Conservation (phyloP, 108 stramenopile genomes). For the Pseudonitzschia multiseries region DNA sequence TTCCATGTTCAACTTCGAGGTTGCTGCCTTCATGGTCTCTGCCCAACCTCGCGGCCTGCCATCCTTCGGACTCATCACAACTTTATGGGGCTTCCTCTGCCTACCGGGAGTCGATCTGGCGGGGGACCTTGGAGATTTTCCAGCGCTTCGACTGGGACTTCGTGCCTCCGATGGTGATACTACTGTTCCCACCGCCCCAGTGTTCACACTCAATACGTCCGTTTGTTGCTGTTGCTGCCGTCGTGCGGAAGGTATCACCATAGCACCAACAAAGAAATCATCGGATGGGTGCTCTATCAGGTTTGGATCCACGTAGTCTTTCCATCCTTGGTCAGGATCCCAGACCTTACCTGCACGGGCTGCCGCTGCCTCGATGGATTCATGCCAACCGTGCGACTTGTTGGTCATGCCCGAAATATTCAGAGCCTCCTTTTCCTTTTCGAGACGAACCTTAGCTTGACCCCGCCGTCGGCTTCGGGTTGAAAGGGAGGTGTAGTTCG, state of each 20-base stretch:
- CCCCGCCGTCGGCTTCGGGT: constrained; percentile 69
- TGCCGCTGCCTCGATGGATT: constrained; percentile 66
- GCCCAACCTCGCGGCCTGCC: constrained; percentile 50
- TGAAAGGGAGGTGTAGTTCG: constrained; percentile 36
- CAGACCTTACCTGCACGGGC: constrained; percentile 51
- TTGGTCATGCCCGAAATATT: background rate
- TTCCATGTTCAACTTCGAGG: constrained; percentile 36
- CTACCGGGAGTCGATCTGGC: background rate
- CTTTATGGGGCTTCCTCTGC: background rate
- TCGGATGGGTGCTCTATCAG: background rate
- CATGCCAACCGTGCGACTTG: constrained; percentile 69
- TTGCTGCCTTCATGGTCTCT: constrained; percentile 73
- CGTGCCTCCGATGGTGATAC: background rate
- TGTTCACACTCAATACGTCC: too few species aligned
- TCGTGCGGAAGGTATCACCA: background rate
- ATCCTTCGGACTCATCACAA: constrained; percentile 15
- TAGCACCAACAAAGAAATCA: background rate
- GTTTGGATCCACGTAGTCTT: constrained; percentile 57
- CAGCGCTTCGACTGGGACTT: background rate
- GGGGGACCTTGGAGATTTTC: background rate
- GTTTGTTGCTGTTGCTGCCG: background rate
- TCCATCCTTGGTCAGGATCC: constrained; percentile 72
- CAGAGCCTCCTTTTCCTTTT: constrained; percentile 42
- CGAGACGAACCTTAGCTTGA: constrained; percentile 50
- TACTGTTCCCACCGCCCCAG: too few species aligned